Base-by-base conservation (phyloP, 345 rosid genomes). In the Laguncularia racemosa region DNA sequence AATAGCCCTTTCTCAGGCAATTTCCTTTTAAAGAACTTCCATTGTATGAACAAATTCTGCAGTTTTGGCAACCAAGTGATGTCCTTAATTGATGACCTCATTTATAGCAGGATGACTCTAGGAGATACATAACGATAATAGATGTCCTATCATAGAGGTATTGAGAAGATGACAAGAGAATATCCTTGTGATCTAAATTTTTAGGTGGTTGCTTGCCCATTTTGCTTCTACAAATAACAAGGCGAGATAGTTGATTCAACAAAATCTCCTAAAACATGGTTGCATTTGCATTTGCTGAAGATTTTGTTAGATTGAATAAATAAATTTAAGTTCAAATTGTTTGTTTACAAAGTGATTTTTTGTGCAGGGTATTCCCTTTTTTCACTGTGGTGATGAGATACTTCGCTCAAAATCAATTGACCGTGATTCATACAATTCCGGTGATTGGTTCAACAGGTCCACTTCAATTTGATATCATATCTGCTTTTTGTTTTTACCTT, bases 401-500 rank as follows among this genome's bases (percentile, higher is more conserved):
- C 74, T 92, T 58, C 91, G 98, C 72, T 92, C 98, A 47, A 89
- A 92, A 74, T 92, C 93, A 53, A 86, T 92, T 69, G 98, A 92
- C 67, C 93, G 95, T 40, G 98, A 92, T 80, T 92, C 98, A 16
- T 89, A 92, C 85, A 83, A 92, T 63, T 92, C 98, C 17, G 98
- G 96, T 61, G 98, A 92, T 71, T 92, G 96, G 96, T 86, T 92
- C 72, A 92, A 92, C 66, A 92, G 95, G 98, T 88, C 53, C 55
- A 65, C 55, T 52, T 46, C 57, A 45, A 44, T 65, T 61, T 38
- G 53, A n/a, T 46, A 20, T 19, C 33, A 10, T 8, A 16, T 20
- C 16, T 14, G n/a, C n/a, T 56, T 46, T 13, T 19, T 15, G 16
- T 38, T 49, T n/a, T n/a, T n/a, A n/a, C n/a, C n/a, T n/a, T n/a